phyloP scores from a whole-genome alignment of 495 filamentous ascomycete species.

The Trichoderma orchidacearum region DNA sequence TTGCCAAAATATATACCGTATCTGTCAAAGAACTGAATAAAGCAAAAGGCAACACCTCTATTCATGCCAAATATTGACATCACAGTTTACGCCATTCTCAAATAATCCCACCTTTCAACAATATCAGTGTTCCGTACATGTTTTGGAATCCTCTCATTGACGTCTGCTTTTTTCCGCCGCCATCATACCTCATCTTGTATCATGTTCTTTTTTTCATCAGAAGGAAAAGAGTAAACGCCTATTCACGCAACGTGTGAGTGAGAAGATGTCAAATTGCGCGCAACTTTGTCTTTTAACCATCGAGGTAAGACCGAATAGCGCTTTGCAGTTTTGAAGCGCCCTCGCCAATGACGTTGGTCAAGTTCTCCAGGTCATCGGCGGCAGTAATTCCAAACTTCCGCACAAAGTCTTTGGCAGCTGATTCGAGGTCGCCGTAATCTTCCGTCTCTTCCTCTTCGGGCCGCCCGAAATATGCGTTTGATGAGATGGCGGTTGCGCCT shows the following conservation, averaged over 20 bases:
- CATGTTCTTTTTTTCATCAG: neutral
- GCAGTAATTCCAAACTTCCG: slow-evolving; percentile 90
- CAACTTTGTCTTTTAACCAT: slow-evolving; percentile 12
- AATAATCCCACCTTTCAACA: neutral
- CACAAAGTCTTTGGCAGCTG: slow-evolving; percentile 87
- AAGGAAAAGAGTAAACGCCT: neutral
- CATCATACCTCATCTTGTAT: neutral
- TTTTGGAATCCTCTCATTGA: neutral
- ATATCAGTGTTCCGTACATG: neutral
- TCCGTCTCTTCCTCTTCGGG: slow-evolving; percentile 54
- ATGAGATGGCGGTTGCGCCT: slow-evolving; percentile 81
- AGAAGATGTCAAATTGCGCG: neutral
- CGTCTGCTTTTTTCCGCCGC: neutral
- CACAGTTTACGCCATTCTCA: neutral
- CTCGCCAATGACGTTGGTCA: slow-evolving; percentile 69
- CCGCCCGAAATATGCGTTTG: slow-evolving; percentile 91
- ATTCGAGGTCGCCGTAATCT: slow-evolving; percentile 79
- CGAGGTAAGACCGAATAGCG: slow-evolving; percentile 74
- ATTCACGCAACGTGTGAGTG: too few species aligned
- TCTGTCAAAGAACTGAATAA: too few species aligned
- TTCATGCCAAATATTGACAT: neutral
- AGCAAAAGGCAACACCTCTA: neutral
- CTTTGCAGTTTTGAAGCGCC: slow-evolving; percentile 75
- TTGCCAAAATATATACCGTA: too few species aligned
- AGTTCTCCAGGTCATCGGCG: slow-evolving; percentile 85